phyloP scores from a whole-genome alignment of 331 rosid species.

The Erythrophleum ivorense region DNA sequence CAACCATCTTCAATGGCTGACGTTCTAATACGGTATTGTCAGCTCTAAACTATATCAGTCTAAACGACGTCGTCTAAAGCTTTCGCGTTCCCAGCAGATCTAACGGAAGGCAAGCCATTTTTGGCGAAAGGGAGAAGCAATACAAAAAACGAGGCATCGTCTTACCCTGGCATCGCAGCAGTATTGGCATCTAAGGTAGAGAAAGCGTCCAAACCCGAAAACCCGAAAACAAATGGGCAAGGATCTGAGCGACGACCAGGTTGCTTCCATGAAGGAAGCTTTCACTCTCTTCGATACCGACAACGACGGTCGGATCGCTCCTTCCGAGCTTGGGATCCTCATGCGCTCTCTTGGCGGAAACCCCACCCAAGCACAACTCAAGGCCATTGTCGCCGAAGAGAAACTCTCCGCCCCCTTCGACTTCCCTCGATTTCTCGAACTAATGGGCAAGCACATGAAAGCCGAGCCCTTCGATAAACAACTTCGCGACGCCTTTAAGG shows the following conservation, averaged over 20 bases:
- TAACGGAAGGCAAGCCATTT: background rate
- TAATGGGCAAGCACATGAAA: slow-evolving; percentile 81
- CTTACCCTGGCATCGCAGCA: background rate
- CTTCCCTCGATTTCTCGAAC: slow-evolving; percentile 65
- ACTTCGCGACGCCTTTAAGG: slow-evolving; percentile 83
- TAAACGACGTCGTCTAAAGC: background rate
- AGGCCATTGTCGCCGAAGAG: slow-evolving; percentile 66
- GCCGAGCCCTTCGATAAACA: slow-evolving; percentile 83
- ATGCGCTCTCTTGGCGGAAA: slow-evolving; percentile 82
- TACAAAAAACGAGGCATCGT: background rate
- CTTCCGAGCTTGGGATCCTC: slow-evolving; percentile 73
- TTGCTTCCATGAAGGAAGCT: slow-evolving; percentile 73
- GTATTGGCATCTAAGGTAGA: background rate
- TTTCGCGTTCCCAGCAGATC: background rate
- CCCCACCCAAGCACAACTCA: slow-evolving; percentile 84
- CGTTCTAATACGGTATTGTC: too few species aligned
- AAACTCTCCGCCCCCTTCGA: slow-evolving; percentile 68
- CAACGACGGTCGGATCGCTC: slow-evolving; percentile 70
- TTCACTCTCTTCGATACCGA: slow-evolving; percentile 77
- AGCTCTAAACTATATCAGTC: too few species aligned
- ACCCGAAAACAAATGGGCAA: slow-evolving; percentile 2
- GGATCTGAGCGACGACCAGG: slow-evolving; percentile 73
- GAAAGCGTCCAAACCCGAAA: background rate
- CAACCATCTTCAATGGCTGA: too few species aligned
- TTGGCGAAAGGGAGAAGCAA: background rate